phyloP scores from a whole-genome alignment of 208 protist genomes.

The Leishmania turanica region DNA sequence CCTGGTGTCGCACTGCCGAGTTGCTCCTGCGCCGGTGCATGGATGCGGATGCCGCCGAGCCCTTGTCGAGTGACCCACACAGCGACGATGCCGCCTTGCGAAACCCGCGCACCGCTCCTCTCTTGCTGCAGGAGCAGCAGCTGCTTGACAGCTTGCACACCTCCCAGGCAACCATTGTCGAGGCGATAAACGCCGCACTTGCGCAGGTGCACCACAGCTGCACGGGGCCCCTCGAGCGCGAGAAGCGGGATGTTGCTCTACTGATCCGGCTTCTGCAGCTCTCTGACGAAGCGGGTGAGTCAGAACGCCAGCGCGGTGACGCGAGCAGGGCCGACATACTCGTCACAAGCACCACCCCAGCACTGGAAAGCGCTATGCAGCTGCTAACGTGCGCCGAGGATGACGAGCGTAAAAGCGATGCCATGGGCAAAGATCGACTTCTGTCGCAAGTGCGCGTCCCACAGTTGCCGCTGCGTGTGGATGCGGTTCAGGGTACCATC shows the following conservation, averaged over 20 bases:
- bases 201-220: constrained; percentile 9
- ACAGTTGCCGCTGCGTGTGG: constrained; percentile 4
- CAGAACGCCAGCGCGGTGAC: neutral
- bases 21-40: constrained; percentile 16
- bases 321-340: neutral
- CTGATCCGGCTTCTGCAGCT: constrained; percentile 39
- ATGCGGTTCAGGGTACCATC: constrained; percentile 12
- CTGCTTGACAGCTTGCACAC: constrained; percentile 15
- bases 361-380: constrained; percentile 15
- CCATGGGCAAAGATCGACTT: neutral
- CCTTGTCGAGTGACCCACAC: neutral
- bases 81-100: neutral
- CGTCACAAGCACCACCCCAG: constrained; percentile 11
- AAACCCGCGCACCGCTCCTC: neutral
- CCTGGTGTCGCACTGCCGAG: constrained; percentile 19
- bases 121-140: constrained; percentile 28
- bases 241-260: constrained; percentile 13
- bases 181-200: constrained; percentile 14
- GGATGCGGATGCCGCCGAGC: neutral
- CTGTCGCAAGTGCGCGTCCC: constrained; percentile 6
- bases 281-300: constrained; percentile 17
- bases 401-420: neutral
- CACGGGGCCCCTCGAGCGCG: neutral
- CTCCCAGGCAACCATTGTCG: constrained; percentile 6
- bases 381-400: neutral